Evolutionary conservation across 768 basidiomycete species (phyloP).

Genomic region (Crucibulum laeve): DNA sequence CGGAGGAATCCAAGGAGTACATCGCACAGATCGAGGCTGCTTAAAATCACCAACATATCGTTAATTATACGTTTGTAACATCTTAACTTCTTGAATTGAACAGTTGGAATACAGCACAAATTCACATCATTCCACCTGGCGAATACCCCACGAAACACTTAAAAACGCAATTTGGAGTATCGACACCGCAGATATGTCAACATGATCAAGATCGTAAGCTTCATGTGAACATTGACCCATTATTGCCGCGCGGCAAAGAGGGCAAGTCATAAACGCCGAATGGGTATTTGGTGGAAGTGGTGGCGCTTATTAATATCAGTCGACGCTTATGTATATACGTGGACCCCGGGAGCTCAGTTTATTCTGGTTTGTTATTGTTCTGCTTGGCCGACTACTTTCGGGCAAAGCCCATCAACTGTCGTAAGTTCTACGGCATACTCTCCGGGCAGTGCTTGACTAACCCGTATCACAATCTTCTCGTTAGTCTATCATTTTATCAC

Average conservation of each 20-base stretch:
- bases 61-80: neutral
- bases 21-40: constrained; percentile 60
- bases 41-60: constrained; percentile 9
- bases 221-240: neutral
- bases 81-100: too few species aligned
- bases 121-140: too few species aligned
- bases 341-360: neutral
- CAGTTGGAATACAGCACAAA: too few species aligned
- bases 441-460: neutral
- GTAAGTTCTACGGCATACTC: neutral
- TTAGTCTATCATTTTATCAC: too few species aligned
- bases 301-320: too few species aligned
- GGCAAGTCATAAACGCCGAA: neutral
- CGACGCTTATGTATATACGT: too few species aligned
- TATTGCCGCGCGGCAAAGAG: neutral
- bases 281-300: neutral
- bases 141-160: too few species aligned
- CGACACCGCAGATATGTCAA: neutral
- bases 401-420: neutral
- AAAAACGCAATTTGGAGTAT: too few species aligned
- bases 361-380: neutral
- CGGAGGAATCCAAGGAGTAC: constrained; percentile 50
- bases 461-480: too few species aligned
- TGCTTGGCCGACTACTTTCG: neutral
- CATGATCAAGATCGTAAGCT: neutral